Evolutionary conservation across 257 asterid genomes (phyloP).

Genomic region (Paraleonurus japonicus): DNA sequence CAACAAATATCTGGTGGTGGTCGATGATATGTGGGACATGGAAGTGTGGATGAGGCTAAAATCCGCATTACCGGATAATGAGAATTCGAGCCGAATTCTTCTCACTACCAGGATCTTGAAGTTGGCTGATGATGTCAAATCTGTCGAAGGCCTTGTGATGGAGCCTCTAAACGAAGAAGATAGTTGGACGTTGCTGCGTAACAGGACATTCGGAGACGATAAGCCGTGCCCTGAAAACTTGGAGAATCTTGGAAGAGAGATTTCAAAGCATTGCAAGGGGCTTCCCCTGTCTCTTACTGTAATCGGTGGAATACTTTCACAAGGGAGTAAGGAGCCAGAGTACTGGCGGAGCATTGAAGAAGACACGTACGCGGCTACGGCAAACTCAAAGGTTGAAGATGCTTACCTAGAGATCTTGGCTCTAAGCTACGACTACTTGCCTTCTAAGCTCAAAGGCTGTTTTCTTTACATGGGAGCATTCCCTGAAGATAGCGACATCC

Average conservation of each 20-base stretch:
- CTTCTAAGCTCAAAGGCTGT: conserved; percentile 32
- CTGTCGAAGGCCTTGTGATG: conserved; percentile 8
- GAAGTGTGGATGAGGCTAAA: conserved; percentile 23
- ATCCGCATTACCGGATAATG: conserved; percentile 23
- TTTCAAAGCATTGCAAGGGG: conserved; percentile 32
- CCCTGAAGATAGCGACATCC: conserved; percentile 38
- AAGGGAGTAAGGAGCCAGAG: conserved; percentile 12
- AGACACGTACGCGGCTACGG: conserved; percentile 24
- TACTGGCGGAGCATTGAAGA: conserved; percentile 27
- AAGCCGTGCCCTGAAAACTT: background rate
- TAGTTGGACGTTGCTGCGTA: conserved; percentile 32
- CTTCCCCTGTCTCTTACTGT: conserved; percentile 41
- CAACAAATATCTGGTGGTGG: conserved; percentile 29
- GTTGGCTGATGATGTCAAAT: conserved; percentile 15
- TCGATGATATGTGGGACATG: conserved; percentile 42
- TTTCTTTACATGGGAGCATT: conserved; percentile 46
- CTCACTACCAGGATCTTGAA: conserved; percentile 26
- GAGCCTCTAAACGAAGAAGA: conserved; percentile 16
- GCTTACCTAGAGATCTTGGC: conserved; percentile 25
- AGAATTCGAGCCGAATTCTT: conserved; percentile 34
- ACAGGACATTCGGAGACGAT: conserved; percentile 15
- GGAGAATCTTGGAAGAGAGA: conserved; percentile 21
- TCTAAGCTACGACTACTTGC: conserved; percentile 41
- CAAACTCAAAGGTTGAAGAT: background rate
- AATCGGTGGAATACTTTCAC: conserved; percentile 39